A percentile compares a stretch with the other conserved stretches of the same genome.
Evolutionary conservation across 108 stramenopile genomes (phyloP).

Genomic region (Pseudonitzschia delicatissima): DNA sequence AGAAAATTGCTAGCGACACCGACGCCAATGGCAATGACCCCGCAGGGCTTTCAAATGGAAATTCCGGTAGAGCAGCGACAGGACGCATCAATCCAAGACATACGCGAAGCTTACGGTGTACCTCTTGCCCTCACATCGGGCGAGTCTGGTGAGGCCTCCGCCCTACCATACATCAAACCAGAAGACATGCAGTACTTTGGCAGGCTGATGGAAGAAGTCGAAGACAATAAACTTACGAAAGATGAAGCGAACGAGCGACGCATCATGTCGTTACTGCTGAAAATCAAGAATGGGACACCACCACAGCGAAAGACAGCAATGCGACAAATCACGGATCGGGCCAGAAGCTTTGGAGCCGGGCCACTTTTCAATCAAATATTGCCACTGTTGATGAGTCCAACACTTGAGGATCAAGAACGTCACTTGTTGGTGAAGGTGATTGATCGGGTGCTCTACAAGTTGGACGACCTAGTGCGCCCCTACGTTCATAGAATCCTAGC

Average conservation of each 20-base stretch:
- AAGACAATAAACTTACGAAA: constrained; percentile 67
- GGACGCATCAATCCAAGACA: constrained; percentile 67
- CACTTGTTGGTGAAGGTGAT: constrained; percentile 99
- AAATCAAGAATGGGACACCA: constrained; percentile 98
- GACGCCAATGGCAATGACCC: constrained; percentile 76
- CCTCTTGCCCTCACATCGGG: constrained; percentile 66
- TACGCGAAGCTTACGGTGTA: constrained; percentile 92
- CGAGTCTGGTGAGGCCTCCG: constrained; percentile 54
- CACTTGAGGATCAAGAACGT: constrained; percentile 98
- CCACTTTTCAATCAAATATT: constrained; percentile 97
- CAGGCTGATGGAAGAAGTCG: constrained; percentile 89
- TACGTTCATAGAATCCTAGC: constrained; percentile 96
- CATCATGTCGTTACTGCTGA: constrained; percentile 92
- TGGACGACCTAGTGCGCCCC: constrained; percentile 96
- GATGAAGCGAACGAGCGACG: constrained; percentile 83
- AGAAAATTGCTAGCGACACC: constrained; percentile 90
- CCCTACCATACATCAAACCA: constrained; percentile 94
- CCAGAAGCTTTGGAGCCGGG: constrained; percentile 92
- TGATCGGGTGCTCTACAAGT: constrained; percentile 96
- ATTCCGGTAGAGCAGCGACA: constrained; percentile 88
- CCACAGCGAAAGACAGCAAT: constrained; percentile 98
- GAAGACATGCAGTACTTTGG: constrained; percentile 99
- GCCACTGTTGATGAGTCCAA: constrained; percentile 96
- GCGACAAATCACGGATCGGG: constrained; percentile 97
- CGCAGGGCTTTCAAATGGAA: constrained; percentile 91